Evolutionary conservation across 2,329 filamentous ascomycete species (phyloP).

Genomic region (Acephala macrosclerotiorum): DNA sequence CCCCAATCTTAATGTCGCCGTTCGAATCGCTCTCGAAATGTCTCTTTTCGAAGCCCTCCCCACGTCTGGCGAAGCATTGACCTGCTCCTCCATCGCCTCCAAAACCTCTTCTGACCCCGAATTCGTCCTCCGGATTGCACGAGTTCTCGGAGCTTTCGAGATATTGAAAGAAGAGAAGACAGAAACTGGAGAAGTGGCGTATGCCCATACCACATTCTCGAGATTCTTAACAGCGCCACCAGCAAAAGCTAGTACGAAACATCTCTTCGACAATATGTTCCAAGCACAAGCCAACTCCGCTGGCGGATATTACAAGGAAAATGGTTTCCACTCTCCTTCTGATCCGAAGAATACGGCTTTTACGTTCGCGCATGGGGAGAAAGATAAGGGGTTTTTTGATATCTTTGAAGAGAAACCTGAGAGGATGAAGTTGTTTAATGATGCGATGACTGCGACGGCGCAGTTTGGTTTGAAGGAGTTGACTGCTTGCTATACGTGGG

Average conservation of each 20-base stretch:
- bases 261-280: conserved; percentile 27
- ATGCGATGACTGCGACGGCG: conserved; percentile 21
- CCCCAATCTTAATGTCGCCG: conserved; percentile 20
- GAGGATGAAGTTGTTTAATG: conserved; percentile 25
- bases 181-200: neutral
- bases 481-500: conserved; percentile 18
- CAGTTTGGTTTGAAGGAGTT: conserved; percentile 22
- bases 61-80: conserved; percentile 3
- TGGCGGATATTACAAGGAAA: conserved; percentile 17
- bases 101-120: conserved; percentile 16
- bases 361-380: conserved; percentile 23
- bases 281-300: conserved; percentile 20
- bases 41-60: conserved; percentile 22
- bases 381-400: conserved; percentile 23
- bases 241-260: conserved; percentile 16
- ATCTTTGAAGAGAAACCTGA: conserved; percentile 18
- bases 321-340: conserved; percentile 18
- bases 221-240: conserved; percentile 18
- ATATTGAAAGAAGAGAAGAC: conserved; percentile 15
- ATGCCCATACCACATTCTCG: conserved; percentile 19
- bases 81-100: conserved; percentile 2
- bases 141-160: conserved; percentile 20
- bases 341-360: conserved; percentile 24
- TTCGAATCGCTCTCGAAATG: conserved; percentile 27
- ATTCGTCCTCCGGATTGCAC: conserved; percentile 23